A percentile compares a stretch with the other conserved stretches of the same genome.
These are phyloP conservation scores for Peniophora sp. DNA, from an alignment of 1,284 basidiomycete genomes.

Conservation along the genomic window DNA sequence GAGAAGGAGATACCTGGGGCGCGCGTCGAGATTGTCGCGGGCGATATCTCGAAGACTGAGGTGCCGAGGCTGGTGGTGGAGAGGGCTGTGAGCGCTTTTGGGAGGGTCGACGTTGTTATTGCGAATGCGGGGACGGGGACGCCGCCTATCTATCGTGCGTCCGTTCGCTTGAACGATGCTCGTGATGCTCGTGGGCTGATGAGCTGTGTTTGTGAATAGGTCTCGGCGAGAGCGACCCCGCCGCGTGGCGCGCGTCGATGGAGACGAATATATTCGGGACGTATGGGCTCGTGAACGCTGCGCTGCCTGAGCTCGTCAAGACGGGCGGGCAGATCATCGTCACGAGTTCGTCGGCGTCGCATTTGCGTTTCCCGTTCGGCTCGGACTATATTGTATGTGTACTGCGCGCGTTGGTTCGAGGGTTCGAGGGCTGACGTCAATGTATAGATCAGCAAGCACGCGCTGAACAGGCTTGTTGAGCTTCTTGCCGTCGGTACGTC, in stretches of 20 bases:
- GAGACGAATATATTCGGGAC: too few species aligned
- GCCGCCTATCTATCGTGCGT: too few species aligned
- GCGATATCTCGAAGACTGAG: neutral
- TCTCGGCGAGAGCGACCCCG: too few species aligned
- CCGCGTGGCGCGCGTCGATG: too few species aligned
- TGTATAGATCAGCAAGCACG: neutral
- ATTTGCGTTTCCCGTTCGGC: neutral
- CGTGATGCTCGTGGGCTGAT: too few species aligned
- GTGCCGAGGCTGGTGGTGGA: neutral
- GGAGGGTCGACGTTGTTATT: neutral
- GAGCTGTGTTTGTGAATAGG: too few species aligned
- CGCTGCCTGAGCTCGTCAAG: neutral
- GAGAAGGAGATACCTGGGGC: neutral
- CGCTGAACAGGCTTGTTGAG: neutral
- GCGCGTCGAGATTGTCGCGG: neutral
- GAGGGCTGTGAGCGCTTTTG: neutral
- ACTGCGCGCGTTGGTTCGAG: conserved; percentile 8
- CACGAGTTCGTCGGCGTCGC: neutral
- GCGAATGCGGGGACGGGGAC: neutral
- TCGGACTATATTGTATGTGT: neutral
- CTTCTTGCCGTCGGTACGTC: neutral
- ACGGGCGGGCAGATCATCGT: neutral
- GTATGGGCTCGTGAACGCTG: neutral
- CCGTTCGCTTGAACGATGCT: too few species aligned
- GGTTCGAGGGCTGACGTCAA: neutral